Conservation (phyloP, 2,329 filamentous ascomycete species). For the Pseudocercospora pini-densiflorae region DNA sequence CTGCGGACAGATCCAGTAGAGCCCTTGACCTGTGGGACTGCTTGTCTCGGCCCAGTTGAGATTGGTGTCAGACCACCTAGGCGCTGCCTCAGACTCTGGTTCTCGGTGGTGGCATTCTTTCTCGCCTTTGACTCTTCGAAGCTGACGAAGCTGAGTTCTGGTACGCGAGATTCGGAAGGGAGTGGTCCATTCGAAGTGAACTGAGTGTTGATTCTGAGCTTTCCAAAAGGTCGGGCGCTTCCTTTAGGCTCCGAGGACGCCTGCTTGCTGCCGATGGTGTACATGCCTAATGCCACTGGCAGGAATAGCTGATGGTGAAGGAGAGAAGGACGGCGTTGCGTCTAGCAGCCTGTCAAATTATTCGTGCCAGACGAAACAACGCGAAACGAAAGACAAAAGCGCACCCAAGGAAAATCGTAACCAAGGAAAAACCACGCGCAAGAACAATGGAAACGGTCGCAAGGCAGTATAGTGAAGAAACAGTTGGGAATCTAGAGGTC, state of each 20-base stretch:
- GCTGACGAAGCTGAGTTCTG: slow-evolving; percentile 34
- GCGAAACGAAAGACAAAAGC: background rate
- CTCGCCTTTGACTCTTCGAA: slow-evolving; percentile 29
- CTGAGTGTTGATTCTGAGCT: slow-evolving; percentile 64
- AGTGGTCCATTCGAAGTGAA: slow-evolving; percentile 57
- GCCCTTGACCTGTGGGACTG: slow-evolving; percentile 8
- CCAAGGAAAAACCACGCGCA: slow-evolving; percentile 7
- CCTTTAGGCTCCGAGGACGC: slow-evolving; percentile 13
- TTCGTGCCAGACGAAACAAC: slow-evolving; percentile 9
- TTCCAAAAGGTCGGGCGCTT: slow-evolving; percentile 18
- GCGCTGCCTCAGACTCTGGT: slow-evolving; percentile 31
- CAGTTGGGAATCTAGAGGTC: background rate
- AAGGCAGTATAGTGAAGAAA: background rate
- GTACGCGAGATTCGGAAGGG: slow-evolving; percentile 41
- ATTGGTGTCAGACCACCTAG: slow-evolving; percentile 30
- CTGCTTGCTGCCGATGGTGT: slow-evolving; percentile 7
- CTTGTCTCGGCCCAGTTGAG: slow-evolving; percentile 18
- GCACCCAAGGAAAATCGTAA: slow-evolving; percentile 6
- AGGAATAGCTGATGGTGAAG: background rate
- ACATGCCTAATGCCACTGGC: slow-evolving; percentile 8
- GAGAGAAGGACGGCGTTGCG: background rate
- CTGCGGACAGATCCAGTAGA: slow-evolving; percentile 8
- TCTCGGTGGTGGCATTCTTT: slow-evolving; percentile 17
- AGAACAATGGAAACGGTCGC: background rate
- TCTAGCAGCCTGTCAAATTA: background rate